Evolutionary conservation across 352 stramenopile species (phyloP), one percentile per base, ranked within the genome.

Genomic region (Globisporangium orthogonon): DNA sequence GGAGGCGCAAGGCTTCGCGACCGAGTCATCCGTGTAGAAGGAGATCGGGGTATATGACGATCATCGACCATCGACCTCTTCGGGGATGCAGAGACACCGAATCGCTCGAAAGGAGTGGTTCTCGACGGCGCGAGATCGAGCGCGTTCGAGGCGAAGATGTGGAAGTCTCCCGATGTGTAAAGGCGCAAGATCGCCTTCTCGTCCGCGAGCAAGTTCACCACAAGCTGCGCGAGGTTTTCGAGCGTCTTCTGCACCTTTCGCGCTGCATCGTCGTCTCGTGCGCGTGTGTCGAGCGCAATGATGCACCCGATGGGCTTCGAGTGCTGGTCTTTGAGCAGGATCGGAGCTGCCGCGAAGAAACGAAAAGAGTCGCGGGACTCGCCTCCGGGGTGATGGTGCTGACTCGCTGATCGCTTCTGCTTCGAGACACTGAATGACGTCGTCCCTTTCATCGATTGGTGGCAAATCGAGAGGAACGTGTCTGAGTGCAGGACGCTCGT

Each of bases 161-260:
- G 74, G 60, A 88, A 90, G 50, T 90, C 78, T 17, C 80, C 74
- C 0, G 76, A 83, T 11, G 66, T 60, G 52, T 79, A 90, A 23
- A 90, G 67, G 11, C 74, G 71, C 62, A 88, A 58, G 23, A 86
- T 70, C 40, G 74, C 74, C 40, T 88, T 62, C 55, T 87, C 80
- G 47, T 78, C 70, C 1, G 65, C 65, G 37, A 90, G 62, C 49
- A 85, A 54, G 54, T 86, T 76, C 66, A 83, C 76, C 31, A 88
- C 78, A 47, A 86, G 66, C 17, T 79, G 73, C 5, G 72, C 70
- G 17, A 90, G 63, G 31, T 78, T 86, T 39, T 87, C 74, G 31
- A 87, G 61, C 33, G 74, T 85, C 46, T 76, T 74, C 60, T 81
- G 67, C 30, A 89, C 69, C 43, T 83, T 79, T 17, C 64, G 62